Base-by-base conservation (phyloP, 2,329 filamentous ascomycete genomes). In the Nemania diffusa region DNA sequence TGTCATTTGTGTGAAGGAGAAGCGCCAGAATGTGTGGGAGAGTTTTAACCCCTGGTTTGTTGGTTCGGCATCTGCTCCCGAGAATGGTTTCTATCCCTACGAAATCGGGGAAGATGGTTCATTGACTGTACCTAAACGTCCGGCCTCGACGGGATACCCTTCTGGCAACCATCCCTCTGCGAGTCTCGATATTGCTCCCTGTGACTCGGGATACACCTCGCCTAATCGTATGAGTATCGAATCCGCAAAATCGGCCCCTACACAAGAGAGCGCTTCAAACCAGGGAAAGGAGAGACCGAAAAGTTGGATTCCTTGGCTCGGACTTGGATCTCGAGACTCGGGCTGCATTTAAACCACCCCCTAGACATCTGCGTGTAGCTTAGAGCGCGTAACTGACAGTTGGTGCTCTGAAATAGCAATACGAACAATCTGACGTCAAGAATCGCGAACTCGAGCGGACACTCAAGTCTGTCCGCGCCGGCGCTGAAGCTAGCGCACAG, bases 391-490 rank as follows among this genome's bases (percentile, higher is more conserved):
- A 46, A 62, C 71, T 77, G 74, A 72, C 75, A 58, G 51, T 37
- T 58, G 57, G 9, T 69, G 53, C 61, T 64, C 61, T 56, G 61
- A 59, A 69, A 48, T 72, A 88, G 86, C 87, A 88, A 86, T 82
- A 87, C 72, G 86, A 89, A 69, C 83, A 86, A 73, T 81, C 84
- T 15, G 86, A 89, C 69, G 81, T 84, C 69, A 86, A 88, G 51
- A 86, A 83, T 60, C 83, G 84, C 70, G 86, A 88, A 63, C 77
- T 88, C 42, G 85, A 87, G 73, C 81, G 83, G 70, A 84, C 84
- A 60, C 79, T 88, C 71, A 88, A 88, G 73, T 81, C 83, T 40
- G 81, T 83, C 13, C 82, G 85, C 64, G 82, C 82, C 55, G 85
- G 84, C 53, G 81, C 83, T 52, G 81, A 81, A 48, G 80, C 81